Base-by-base conservation (phyloP, 257 asterid species). In the Solanum pennellii region DNA sequence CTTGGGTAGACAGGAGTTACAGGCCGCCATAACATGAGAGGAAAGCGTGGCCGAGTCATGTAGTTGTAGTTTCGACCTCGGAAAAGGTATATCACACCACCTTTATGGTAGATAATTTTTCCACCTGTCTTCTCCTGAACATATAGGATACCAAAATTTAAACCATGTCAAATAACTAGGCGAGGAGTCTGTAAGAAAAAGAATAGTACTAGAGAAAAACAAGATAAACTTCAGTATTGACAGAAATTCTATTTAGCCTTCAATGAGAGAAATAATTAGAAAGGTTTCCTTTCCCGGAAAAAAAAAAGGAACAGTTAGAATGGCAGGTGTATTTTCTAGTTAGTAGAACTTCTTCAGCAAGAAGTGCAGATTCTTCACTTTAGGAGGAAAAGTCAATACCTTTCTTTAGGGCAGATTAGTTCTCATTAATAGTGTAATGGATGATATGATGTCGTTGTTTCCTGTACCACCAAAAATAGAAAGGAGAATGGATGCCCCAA, bases 21-120 rank as follows among this genome's bases (percentile, higher is more conserved):
- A 87, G 98, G 99, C 91, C 93, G 96, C 98, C 99, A 95, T 90
- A 95, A 88, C 99, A 95, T 95, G 76, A 97, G 96, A 88, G 98
- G 98, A 88, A 86, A 94, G 59, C 91, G 94, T 44, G 97, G 99
- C 86, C 95, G 93, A 86, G 91, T 86, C 89, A 89, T 94, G 89
- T 72, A 90, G 89, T 97, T 97, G 87, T 97, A 97, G 94, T 97
- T 95, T 91, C 99, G 92, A 88, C 98, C 99, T 37, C 98, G 96
- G 85, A 95, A 96, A 83, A 94, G 98, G 91, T 91, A 96, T 62
- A 95, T 31, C 87, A 94, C 87, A 33, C 99, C 98, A 69, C 98
- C 99, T 89, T 91, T 92, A 87, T 75, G 88, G 89, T 89, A 92
- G 89, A 95, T 95, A 87, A 95, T 92, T 90, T 94, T 92, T 83